Base-by-base conservation (phyloP, 192 early-diverging fungal genomes). In the Coemansia sp. region DNA sequence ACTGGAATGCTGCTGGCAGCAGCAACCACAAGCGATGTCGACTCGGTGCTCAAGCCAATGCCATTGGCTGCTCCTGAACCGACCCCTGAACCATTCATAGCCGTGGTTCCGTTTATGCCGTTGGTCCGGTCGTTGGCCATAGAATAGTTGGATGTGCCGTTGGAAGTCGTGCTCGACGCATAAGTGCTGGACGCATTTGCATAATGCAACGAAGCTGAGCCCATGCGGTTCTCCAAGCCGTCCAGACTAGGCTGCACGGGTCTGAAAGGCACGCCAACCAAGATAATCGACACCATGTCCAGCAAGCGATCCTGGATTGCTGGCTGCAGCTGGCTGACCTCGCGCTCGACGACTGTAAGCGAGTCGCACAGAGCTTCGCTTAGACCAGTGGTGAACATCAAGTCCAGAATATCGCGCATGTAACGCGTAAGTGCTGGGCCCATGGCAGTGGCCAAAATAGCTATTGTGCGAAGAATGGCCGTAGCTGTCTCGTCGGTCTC, bases 361-460 rank as follows among this genome's bases (percentile, higher is more conserved):
- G 95, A 90, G 51, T 89, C 82, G n/a, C 89, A 87, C 55, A 99
- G 75, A 32, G 89, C 82, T 52, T 93, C 87, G 63, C 86, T 94
- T 36, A 98, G 77, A 20, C 96, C 96, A 17, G 88, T 86, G 3
- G 89, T 85, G 66, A 99, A 97, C 92, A 99, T 96, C 59, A 93
- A 80, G 60, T 96, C 94, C 50, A 97, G 66, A 17, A 97, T 69
- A 25, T 92, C 93, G 56, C 92, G 89, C 85, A 96, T 86, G 69
- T 95, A 86, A 61, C 91, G 92, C 0, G 91, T 94, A 51, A 97
- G 77, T 5, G 90, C 92, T 36, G 91, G 93, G n/a, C 94, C 92
- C 57, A 98, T 91, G 18, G 96, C 93, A 10, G 83, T 82, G 1
- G 94, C 95, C 45, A 99, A 83, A 86, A 91, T 93, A 29, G 89